Base-by-base conservation (phyloP, 441 rosid genomes). In the Pelargonium citronellum region DNA sequence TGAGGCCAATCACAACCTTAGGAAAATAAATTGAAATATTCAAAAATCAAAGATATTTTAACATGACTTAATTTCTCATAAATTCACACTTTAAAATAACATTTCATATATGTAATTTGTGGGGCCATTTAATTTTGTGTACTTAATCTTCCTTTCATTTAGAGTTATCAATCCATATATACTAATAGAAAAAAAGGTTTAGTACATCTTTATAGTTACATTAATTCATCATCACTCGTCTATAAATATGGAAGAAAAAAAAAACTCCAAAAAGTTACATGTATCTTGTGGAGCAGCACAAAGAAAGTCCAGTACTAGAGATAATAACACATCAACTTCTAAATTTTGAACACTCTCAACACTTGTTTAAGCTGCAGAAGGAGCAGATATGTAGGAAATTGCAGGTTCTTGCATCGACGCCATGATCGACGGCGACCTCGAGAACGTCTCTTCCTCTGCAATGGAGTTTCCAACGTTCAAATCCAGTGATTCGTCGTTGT, bases 301-400 rank as follows among this genome's bases (percentile, higher is more conserved):
- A 27, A 27, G 30, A 27, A 27, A 27, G 2, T 3, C 30, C 30
- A 27, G 30, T 27, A 27, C 30, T 27, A 27, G 30, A 27, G 55
- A 64, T 13, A 44, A 67, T 34, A 78, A 7, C 27, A 58, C 19
- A 57, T 4, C 7, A 15, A 58, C 63, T 15, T 76, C 34, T 64
- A 74, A 73, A 61, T 39, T 72, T 70, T 68, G 22, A 67, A 46
- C 41, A 67, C 43, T 70, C 61, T 44, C 61, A 0, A 67, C 51
- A 46, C 63, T 15, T 7, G 51, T 46, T 84, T 74, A 85, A 69
- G 92, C 89, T 20, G 89, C 89, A 1, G 88, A 76, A 58, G 92
- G 87, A 19, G 90, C 83, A 22, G 85, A 83, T 30, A 84, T 16
- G 64, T 71, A 86, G 66, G 87, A 72, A 11, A 86, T 65, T 47